phyloP scores from a whole-genome alignment of 768 basidiomycete species.

The Lactarius pseudohatsudake region DNA sequence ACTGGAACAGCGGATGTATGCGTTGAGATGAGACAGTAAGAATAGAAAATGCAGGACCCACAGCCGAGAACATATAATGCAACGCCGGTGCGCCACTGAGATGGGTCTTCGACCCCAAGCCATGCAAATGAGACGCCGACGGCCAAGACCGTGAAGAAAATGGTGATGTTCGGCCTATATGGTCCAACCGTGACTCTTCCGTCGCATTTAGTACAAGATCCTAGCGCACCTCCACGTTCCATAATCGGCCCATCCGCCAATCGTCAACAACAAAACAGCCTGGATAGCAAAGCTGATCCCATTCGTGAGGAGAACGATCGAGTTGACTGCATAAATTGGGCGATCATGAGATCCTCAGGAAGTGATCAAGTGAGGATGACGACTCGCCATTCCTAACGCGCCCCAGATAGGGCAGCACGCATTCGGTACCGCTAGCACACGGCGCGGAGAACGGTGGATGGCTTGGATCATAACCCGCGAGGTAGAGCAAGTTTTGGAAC shows the following conservation, averaged over 20 bases:
- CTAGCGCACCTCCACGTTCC: conserved; percentile 64
- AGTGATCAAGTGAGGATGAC: background rate
- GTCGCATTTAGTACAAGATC: background rate
- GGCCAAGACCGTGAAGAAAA: conserved; percentile 66
- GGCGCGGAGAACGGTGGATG: conserved; percentile 51
- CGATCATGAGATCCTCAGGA: background rate
- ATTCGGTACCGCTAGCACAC: conserved; percentile 50
- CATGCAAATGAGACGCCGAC: conserved; percentile 74
- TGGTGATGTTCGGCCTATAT: conserved; percentile 69
- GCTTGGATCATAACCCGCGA: conserved; percentile 72
- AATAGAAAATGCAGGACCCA: conserved; percentile 38
- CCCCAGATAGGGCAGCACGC: conserved; percentile 68
- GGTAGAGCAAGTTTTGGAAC: conserved; percentile 70
- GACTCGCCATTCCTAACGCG: conserved; percentile 56
- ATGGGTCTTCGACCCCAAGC: conserved; percentile 68
- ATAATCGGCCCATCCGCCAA: conserved; percentile 83
- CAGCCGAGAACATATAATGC: conserved; percentile 63
- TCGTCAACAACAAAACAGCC: conserved; percentile 58
- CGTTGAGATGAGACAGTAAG: background rate
- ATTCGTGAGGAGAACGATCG: conserved; percentile 75
- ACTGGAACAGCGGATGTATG: conserved; percentile 41
- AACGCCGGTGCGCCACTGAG: conserved; percentile 61
- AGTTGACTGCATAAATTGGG: conserved; percentile 51
- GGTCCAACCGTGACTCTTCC: background rate
- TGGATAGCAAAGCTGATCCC: conserved; percentile 80